These are phyloP conservation scores for Iris pallida DNA, from an alignment of 116 monocot species.

Conservation along the genomic window DNA sequence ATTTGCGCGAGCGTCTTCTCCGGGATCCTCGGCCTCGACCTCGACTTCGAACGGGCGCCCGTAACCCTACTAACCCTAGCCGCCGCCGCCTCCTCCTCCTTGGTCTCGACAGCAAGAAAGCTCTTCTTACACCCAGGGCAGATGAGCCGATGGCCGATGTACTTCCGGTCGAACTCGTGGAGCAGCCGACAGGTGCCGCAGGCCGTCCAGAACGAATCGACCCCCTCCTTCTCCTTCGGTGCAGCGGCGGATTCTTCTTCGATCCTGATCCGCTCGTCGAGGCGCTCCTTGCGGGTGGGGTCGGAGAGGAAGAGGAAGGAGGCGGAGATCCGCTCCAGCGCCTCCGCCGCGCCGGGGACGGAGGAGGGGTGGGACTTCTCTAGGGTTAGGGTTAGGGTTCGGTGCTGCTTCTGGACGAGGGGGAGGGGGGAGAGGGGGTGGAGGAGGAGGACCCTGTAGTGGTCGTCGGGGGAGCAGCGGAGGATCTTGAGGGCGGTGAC, in stretches of 20 bases:
- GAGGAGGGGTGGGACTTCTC: constrained; percentile 29
- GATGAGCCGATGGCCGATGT: constrained; percentile 54
- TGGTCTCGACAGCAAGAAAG: constrained; percentile 64
- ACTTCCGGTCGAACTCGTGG: constrained; percentile 75
- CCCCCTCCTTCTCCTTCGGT: constrained; percentile 3
- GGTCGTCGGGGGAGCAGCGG: constrained; percentile 43
- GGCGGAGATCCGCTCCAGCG: constrained; percentile 49
- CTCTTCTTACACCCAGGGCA: constrained; percentile 71
- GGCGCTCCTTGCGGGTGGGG: constrained; percentile 20
- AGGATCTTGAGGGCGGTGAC: constrained; percentile 61
- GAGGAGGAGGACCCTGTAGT: constrained; percentile 53
- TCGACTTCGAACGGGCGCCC: constrained; percentile 25
- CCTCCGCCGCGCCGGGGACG: constrained; percentile 31
- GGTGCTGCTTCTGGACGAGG: constrained; percentile 40
- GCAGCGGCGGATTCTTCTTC: constrained; percentile 4
- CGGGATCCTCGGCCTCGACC: constrained; percentile 21
- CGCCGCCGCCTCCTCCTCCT: constrained; percentile 1
- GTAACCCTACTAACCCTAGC: constrained; percentile 8
- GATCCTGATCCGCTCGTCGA: constrained; percentile 26
- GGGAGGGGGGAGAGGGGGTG: constrained; percentile 40
- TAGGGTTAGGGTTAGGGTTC: constrained; percentile 54
- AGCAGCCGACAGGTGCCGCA: constrained; percentile 60
- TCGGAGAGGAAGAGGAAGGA: constrained; percentile 55
- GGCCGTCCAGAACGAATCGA: constrained; percentile 71
- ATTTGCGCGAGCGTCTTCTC: constrained; percentile 24